Evolutionary conservation across 2,329 filamentous ascomycete species (phyloP).

Genomic region (Venturia effusa): DNA sequence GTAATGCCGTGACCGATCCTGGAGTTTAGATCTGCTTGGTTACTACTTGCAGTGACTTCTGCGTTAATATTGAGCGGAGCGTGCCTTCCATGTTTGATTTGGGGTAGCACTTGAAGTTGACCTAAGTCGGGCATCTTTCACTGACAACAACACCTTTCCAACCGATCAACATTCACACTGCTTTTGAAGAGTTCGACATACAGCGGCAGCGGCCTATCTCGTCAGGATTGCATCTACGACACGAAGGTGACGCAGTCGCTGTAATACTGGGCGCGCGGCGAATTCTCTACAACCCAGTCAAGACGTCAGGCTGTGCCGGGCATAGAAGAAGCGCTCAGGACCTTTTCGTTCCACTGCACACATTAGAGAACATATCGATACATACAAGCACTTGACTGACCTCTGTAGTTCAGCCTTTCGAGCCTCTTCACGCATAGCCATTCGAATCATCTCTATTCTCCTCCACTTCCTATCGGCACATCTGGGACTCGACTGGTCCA

Average conservation of each 20-base stretch:
- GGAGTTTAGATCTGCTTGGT: too few relatives aligned
- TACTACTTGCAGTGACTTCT: background rate
- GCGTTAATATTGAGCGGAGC: background rate
- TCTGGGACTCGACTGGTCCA: conserved; percentile 45
- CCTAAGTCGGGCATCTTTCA: too few relatives aligned
- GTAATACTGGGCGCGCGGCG: background rate
- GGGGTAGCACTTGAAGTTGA: background rate
- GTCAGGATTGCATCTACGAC: background rate
- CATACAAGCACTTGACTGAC: background rate
- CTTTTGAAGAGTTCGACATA: background rate
- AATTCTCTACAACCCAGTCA: background rate
- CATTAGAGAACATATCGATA: background rate
- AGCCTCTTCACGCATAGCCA: background rate
- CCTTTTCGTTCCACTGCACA: background rate
- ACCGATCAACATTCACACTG: background rate
- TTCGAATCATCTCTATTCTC: background rate
- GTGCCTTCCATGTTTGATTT: background rate
- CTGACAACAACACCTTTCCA: background rate
- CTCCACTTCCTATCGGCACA: background rate
- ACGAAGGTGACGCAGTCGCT: background rate
- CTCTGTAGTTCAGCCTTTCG: background rate
- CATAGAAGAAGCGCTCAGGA: background rate
- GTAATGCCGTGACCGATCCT: background rate
- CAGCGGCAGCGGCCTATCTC: background rate
- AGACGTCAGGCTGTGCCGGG: background rate